phyloP scores from a whole-genome alignment of 1,284 basidiomycete genomes.

The Vanrija pseudolonga region DNA sequence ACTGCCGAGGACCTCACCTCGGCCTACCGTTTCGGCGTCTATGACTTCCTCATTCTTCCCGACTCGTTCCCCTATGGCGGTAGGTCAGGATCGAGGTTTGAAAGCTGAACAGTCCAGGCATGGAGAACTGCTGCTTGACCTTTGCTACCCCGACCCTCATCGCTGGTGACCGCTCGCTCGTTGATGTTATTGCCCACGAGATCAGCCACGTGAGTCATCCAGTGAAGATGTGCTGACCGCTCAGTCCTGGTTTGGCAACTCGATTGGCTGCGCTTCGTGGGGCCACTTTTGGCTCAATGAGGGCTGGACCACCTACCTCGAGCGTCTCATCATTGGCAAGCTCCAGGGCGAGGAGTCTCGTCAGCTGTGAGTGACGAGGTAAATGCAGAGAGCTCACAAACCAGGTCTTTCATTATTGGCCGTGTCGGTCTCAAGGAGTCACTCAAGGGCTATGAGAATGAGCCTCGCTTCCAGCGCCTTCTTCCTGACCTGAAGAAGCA shows the following conservation, averaged over 20 bases:
- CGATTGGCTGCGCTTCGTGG: conserved; percentile 53
- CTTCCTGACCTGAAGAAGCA: conserved; percentile 72
- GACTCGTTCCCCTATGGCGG: conserved; percentile 91
- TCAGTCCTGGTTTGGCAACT: conserved; percentile 83
- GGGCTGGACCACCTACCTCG: conserved; percentile 90
- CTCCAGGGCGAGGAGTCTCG: conserved; percentile 75
- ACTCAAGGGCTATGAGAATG: conserved; percentile 57
- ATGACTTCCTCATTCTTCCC: conserved; percentile 87
- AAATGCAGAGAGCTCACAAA: conserved; percentile 5
- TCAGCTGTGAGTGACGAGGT: conserved; percentile 53
- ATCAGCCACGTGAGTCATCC: conserved; percentile 46
- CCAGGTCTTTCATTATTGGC: conserved; percentile 45
- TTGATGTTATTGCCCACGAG: conserved; percentile 75
- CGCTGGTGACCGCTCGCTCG: conserved; percentile 75
- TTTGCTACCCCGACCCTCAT: conserved; percentile 84
- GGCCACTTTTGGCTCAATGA: conserved; percentile 90
- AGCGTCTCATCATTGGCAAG: conserved; percentile 67
- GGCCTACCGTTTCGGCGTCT: conserved; percentile 81
- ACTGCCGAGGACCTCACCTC: conserved; percentile 70
- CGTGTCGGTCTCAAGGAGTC: conserved; percentile 68
- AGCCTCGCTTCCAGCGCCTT: conserved; percentile 67
- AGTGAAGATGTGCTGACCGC: conserved; percentile 22
- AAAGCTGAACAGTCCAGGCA: conserved; percentile 19
- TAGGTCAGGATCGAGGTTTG: conserved; percentile 54
- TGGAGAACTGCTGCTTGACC: conserved; percentile 63